Base-by-base conservation (phyloP, 2,329 filamentous ascomycete genomes). In the Fusarium nisikadoi region DNA sequence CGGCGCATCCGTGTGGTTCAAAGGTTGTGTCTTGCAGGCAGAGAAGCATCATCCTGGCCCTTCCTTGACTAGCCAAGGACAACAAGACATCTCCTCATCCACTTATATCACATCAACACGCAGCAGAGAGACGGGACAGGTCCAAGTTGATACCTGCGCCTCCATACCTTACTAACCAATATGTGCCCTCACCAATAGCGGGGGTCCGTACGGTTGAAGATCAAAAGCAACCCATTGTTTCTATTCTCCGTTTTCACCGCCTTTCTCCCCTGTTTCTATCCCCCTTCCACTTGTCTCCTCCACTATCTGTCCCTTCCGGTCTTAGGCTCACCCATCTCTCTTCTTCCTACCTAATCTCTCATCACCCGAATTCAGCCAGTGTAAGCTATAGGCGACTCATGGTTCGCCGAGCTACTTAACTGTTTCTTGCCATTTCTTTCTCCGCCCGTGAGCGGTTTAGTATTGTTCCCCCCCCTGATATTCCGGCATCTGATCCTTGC, bases 201-300 rank as follows among this genome's bases (percentile, higher is more conserved):
- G 31, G 25, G 39, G 56, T 62, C 45, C 38, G 55, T 68, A 61
- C 38, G 45, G 25, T 60, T 50, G 62, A 49, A 27, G 23, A 27
- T 33, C 39, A 47, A 47, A 47, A 61, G 45, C 61, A 64, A 42
- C 61, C 47, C 20, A 43, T 41, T 36, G 39, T 53, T 57, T 67
- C 65, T 65, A 66, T 59, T 68, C 62, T 60, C 70, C 57, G 68
- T 72, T 77, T 76, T 76, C 75, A 76, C 75, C 75, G 75, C 75
- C 73, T 77, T 77, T 76, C 74, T 64, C 57, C 60, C 64, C 69
- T 69, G 49, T 52, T 33, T 45, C 35, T 25, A 29, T 57, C 38
- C 60, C 63, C 62, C 56, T 65, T 62, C 49, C 65, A 53, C 65
- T 59, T 58, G 60, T 64, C 60, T 71, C 69, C 66, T 64, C 72